Conservation (phyloP, 2,329 filamentous ascomycete genomes). For the Parastagonospora nodorum region DNA sequence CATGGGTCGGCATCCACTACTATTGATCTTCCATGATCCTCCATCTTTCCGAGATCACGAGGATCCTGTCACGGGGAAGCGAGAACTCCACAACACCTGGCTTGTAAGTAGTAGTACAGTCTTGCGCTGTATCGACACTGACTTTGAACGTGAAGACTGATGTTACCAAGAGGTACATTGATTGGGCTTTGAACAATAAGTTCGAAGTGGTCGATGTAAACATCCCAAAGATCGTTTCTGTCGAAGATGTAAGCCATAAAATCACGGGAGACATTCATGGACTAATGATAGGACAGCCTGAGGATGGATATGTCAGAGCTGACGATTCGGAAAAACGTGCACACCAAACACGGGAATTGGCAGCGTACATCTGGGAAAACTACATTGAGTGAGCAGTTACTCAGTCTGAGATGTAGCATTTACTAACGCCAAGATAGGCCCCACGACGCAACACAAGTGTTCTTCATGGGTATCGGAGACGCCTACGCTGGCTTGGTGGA, state of each 20-base stretch:
- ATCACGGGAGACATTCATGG: neutral
- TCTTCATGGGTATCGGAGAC: slow-evolving; percentile 87
- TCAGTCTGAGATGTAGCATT: neutral
- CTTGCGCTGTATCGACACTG: slow-evolving; percentile 46
- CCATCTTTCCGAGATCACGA: slow-evolving; percentile 50
- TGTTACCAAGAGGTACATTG: slow-evolving; percentile 77
- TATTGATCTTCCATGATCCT: slow-evolving; percentile 92
- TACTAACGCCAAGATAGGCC: slow-evolving; percentile 47
- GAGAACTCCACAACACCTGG: slow-evolving; percentile 86
- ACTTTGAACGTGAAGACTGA: slow-evolving; percentile 69
- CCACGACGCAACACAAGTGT: slow-evolving; percentile 71
- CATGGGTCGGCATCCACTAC: slow-evolving; percentile 66
- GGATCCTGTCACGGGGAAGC: slow-evolving; percentile 63
- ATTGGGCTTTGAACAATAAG: slow-evolving; percentile 76
- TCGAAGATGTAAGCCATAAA: slow-evolving; percentile 58
- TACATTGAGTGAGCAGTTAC: slow-evolving; percentile 71
- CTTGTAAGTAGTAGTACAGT: slow-evolving; percentile 66
- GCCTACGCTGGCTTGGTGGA: slow-evolving; percentile 84
- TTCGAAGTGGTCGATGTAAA: slow-evolving; percentile 93
- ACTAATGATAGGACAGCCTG: slow-evolving; percentile 16
- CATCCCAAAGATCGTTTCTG: slow-evolving; percentile 76
- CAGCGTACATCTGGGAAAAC: slow-evolving; percentile 94
- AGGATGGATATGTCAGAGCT: slow-evolving; percentile 50
- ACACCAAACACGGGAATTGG: slow-evolving; percentile 67
- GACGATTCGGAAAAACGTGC: slow-evolving; percentile 50